Evolutionary conservation across 1,139 yeast species (phyloP), one percentile per base, ranked within the genome.

Genomic region (Sugiyamaella paludigena): DNA sequence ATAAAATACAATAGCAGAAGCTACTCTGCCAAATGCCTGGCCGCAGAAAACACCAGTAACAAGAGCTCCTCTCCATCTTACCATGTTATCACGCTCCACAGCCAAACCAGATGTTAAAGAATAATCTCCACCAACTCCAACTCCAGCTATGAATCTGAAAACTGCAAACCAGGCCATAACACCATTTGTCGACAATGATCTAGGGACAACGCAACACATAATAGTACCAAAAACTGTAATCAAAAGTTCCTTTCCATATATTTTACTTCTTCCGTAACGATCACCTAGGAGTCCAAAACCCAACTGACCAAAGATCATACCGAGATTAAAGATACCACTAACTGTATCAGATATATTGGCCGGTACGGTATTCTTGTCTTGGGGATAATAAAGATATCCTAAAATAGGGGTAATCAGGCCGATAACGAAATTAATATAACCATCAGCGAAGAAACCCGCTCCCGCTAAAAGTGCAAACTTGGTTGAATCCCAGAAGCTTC

Each of bases 121-220:
- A 72, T 91, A 91, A 74, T 91, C 98, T 77, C 97, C 98, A 74
- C 98, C 98, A 64, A 91, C 89, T 81, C 97, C 98, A 61, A 91
- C 77, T 59, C 96, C 96, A 65, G 87, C 72, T 53, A 87, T 71
- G 57, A 88, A 77, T 81, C 96, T 84, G 96, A 96, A 87, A 84
- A 63, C 60, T 55, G 63, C 58, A 54, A 62, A 52, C 55, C 61
- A 53, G 57, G 76, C 83, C 95, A 64, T 85, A 71, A 61, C 81
- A 72, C 60, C 89, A 87, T 87, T 84, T 48, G 95, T 91, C 62
- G 57, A 62, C 53, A 52, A 64, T 56, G 69, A 67, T 56, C 52
- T 69, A 63, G 50, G 41, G 15, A 38, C 63, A 69, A 88, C 78
- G 49, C 88, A 96, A 55, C 79, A 54, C 40, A 63, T 55, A 63